These are phyloP conservation scores for Kodamaea restingae DNA, from an alignment of 805 yeast genomes.

Conservation along the genomic window DNA sequence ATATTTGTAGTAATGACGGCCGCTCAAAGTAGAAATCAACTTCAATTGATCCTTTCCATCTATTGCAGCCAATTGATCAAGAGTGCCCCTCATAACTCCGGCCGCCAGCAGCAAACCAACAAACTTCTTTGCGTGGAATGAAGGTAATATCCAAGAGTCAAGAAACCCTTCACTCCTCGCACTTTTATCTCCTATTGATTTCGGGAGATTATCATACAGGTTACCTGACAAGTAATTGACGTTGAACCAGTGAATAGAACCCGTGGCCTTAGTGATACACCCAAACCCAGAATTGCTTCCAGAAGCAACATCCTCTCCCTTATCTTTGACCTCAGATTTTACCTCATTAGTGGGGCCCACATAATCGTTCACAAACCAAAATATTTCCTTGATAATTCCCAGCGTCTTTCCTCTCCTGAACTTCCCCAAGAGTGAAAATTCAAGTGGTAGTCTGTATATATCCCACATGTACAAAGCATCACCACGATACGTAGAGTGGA, in stretches of 20 bases:
- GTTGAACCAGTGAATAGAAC: constrained; percentile 62
- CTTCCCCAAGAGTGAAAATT: constrained; percentile 53
- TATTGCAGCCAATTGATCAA: constrained; percentile 30
- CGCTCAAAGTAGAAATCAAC: constrained; percentile 36
- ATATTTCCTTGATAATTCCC: constrained; percentile 45
- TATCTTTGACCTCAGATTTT: background rate
- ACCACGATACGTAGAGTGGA: constrained; percentile 54
- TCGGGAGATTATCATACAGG: constrained; percentile 26
- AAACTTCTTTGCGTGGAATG: constrained; percentile 26
- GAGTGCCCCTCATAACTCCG: constrained; percentile 1
- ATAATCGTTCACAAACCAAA: constrained; percentile 48
- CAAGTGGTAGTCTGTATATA: constrained; percentile 45
- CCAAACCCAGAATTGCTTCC: constrained; percentile 42
- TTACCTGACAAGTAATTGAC: constrained; percentile 38
- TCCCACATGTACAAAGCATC: constrained; percentile 67
- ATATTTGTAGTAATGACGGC: constrained; percentile 36
- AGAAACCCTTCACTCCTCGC: constrained; percentile 14
- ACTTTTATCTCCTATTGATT: constrained; percentile 6
- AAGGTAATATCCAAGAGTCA: constrained; percentile 48
- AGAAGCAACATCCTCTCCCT: background rate
- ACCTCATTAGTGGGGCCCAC: background rate
- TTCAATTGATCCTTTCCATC: constrained; percentile 30
- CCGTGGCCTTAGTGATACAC: constrained; percentile 49
- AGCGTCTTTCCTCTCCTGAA: constrained; percentile 62
- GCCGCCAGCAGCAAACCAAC: constrained; percentile 19